These are phyloP conservation scores for Aspergillus egyptiacus DNA, from an alignment of 495 filamentous ascomycete genomes.

Conservation along the genomic window DNA sequence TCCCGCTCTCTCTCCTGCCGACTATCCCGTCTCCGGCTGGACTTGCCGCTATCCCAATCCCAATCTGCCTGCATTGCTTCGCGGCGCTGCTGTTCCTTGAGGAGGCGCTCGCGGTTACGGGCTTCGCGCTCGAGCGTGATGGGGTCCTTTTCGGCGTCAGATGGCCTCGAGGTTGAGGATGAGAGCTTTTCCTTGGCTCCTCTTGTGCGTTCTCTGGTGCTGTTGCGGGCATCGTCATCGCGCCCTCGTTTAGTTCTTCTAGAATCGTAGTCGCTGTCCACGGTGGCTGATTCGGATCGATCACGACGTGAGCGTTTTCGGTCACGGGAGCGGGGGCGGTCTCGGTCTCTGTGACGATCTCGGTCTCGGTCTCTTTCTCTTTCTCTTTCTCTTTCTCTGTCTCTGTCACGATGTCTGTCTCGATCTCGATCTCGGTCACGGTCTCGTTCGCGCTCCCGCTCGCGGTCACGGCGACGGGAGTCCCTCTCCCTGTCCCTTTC, in stretches of 20 bases:
- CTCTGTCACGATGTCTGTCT: constrained; percentile 40
- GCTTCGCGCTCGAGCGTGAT: constrained; percentile 73
- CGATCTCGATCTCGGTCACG: constrained; percentile 35
- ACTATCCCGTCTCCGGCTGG: constrained; percentile 45
- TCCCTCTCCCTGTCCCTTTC: constrained; percentile 40
- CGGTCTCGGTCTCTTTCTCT: constrained; percentile 42
- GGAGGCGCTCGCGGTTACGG: constrained; percentile 65
- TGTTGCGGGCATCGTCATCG: constrained; percentile 25
- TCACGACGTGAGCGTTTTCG: constrained; percentile 53
- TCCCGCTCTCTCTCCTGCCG: constrained; percentile 32
- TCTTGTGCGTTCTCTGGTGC: constrained; percentile 17
- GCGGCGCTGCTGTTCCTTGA: constrained; percentile 73
- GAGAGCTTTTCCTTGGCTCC: constrained; percentile 16
- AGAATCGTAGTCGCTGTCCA: constrained; percentile 30
- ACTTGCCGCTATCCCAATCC: constrained; percentile 39
- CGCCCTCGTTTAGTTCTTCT: constrained; percentile 34
- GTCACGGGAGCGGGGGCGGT: constrained; percentile 43
- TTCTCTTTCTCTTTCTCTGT: constrained; percentile 42
- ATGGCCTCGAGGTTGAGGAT: constrained; percentile 5
- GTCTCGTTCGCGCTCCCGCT: constrained; percentile 39
- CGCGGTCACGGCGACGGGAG: constrained; percentile 40
- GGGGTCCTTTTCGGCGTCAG: constrained; percentile 53
- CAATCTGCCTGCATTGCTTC: constrained; percentile 47
- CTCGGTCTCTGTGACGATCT: constrained; percentile 39
- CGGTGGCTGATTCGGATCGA: constrained; percentile 36